Conservation (phyloP, 2,329 filamentous ascomycete genomes). For the Talaromyces piceae region DNA sequence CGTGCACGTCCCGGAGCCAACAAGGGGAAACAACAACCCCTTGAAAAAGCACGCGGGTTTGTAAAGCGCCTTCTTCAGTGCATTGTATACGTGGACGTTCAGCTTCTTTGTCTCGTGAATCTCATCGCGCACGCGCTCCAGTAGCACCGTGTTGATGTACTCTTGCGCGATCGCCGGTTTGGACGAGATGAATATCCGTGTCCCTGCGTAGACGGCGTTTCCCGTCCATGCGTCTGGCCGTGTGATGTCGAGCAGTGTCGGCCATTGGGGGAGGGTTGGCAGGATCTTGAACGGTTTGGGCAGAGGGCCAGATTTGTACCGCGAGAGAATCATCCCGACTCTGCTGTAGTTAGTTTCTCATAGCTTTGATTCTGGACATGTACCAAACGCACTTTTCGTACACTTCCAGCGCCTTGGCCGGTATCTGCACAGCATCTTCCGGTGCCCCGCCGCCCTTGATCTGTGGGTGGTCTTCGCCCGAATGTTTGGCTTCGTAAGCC, state of each 20-base stretch:
- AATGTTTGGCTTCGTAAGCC: conserved; percentile 69
- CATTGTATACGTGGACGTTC: conserved; percentile 91
- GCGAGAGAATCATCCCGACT: conserved; percentile 77
- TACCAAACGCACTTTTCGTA: conserved; percentile 64
- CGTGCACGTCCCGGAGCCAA: conserved; percentile 79
- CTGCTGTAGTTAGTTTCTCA: conserved; percentile 35
- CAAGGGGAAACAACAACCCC: conserved; percentile 84
- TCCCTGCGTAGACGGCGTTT: conserved; percentile 80
- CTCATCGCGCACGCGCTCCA: conserved; percentile 86
- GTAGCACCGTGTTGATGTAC: conserved; percentile 78
- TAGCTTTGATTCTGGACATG: neutral
- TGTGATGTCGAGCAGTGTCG: conserved; percentile 78
- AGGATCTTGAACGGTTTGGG: conserved; percentile 98
- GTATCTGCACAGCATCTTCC: conserved; percentile 78
- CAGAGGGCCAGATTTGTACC: conserved; percentile 92
- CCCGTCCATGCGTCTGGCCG: conserved; percentile 70
- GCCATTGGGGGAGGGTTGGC: conserved; percentile 86
- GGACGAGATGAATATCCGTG: conserved; percentile 81
- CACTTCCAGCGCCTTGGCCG: conserved; percentile 86
- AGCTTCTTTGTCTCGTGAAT: conserved; percentile 92
- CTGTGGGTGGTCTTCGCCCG: conserved; percentile 31
- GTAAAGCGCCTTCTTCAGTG: conserved; percentile 85
- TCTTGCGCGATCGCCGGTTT: conserved; percentile 72
- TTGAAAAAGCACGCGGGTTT: conserved; percentile 97
- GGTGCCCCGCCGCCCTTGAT: conserved; percentile 50